These are phyloP conservation scores for Alloascoidea africana DNA, from an alignment of 805 yeast genomes.

Conservation along the genomic window DNA sequence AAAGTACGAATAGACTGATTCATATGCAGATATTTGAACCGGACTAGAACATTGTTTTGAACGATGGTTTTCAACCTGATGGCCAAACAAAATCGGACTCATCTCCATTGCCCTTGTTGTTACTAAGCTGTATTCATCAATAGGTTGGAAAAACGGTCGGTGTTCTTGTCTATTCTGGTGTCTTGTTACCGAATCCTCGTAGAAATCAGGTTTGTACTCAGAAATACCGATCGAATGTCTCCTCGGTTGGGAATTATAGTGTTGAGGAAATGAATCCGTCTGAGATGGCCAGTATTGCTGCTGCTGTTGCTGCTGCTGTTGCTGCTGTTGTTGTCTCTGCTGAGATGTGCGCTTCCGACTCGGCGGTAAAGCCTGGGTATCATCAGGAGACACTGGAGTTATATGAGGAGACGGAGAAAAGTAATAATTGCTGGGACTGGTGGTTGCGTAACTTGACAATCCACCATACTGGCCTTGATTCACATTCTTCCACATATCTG, in stretches of 20 bases:
- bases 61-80: too few species aligned
- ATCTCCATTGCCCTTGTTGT: not conserved
- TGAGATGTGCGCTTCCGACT: slow-evolving; percentile 2
- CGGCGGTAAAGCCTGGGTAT: slow-evolving; percentile 15
- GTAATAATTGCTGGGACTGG: slow-evolving; percentile 5
- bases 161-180: too few species aligned
- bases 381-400: slow-evolving; percentile 40
- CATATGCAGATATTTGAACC: not conserved
- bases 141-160: too few species aligned
- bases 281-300: too few species aligned
- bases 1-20: not conserved
- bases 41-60: not conserved
- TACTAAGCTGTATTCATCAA: not conserved
- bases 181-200: too few species aligned
- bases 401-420: slow-evolving; percentile 13
- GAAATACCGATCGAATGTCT: slow-evolving; percentile 8
- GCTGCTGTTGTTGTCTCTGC: slow-evolving; percentile 3
- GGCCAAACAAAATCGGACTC: slow-evolving; percentile 2
- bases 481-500: too few species aligned
- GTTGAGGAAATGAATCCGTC: too few species aligned
- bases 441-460: not conserved
- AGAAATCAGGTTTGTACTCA: too few species aligned
- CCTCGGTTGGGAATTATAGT: slow-evolving; percentile 10
- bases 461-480: not conserved
- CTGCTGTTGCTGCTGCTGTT: slow-evolving; percentile 5